Conservation (phyloP, 2,329 filamentous ascomycete species). For the Microsporum ferrugineum region DNA sequence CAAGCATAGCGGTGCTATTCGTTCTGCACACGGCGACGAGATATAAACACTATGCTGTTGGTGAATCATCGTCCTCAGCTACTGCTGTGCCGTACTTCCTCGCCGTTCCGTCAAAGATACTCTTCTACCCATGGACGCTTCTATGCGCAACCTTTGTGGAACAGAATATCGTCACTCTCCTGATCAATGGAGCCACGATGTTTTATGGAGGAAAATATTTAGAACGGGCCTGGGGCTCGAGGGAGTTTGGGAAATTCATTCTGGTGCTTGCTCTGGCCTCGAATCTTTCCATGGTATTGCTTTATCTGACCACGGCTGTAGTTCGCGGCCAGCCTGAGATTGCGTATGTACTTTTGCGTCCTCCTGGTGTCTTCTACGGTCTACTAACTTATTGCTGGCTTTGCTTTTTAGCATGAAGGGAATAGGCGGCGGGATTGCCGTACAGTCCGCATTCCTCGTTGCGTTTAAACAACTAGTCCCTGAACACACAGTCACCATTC, state of each 20-base stretch:
- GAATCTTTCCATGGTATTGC: slow-evolving; percentile 61
- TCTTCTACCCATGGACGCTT: slow-evolving; percentile 90
- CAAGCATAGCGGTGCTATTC: slow-evolving; percentile 63
- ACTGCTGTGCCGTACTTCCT: slow-evolving; percentile 66
- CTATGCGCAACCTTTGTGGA: slow-evolving; percentile 79
- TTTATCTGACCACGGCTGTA: slow-evolving; percentile 63
- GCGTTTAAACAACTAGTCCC: slow-evolving; percentile 96
- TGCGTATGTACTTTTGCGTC: slow-evolving; percentile 22
- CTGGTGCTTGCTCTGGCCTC: slow-evolving; percentile 65
- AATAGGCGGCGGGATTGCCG: slow-evolving; percentile 75
- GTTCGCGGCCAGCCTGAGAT: slow-evolving; percentile 39
- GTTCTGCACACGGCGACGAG: slow-evolving; percentile 58
- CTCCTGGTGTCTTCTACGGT: neutral
- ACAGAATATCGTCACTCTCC: slow-evolving; percentile 78
- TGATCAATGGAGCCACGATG: slow-evolving; percentile 63
- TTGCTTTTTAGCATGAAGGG: slow-evolving; percentile 54
- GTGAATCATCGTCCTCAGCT: slow-evolving; percentile 20
- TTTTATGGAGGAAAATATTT: slow-evolving; percentile 92
- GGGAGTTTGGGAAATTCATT: slow-evolving; percentile 84
- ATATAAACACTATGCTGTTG: slow-evolving; percentile 52
- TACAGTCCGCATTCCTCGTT: slow-evolving; percentile 89
- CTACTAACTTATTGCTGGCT: neutral
- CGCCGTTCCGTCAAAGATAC: slow-evolving; percentile 68
- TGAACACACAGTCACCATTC: slow-evolving; percentile 90
- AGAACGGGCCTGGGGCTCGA: slow-evolving; percentile 88